phyloP scores from a whole-genome alignment of 2,329 filamentous ascomycete genomes.

The Aspergillus ibericus region DNA sequence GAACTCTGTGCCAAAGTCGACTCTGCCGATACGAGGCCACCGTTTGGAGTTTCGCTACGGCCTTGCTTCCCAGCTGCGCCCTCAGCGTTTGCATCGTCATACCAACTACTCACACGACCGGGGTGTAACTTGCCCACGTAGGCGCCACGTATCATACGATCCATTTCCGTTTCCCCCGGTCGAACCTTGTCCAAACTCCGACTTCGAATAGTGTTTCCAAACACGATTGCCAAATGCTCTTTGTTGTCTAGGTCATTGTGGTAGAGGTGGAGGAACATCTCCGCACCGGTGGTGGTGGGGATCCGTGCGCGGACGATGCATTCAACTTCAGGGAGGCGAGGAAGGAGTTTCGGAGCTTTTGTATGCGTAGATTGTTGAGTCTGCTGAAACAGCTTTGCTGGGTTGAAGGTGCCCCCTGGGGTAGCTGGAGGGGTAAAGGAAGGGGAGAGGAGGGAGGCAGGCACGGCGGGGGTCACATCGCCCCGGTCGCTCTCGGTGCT shows the following conservation, averaged over 20 bases:
- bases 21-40: slow-evolving; percentile 12
- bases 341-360: slow-evolving; percentile 70
- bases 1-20: slow-evolving; percentile 19
- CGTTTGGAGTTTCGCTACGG: neutral
- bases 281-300: slow-evolving; percentile 83
- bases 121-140: slow-evolving; percentile 87
- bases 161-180: slow-evolving; percentile 52
- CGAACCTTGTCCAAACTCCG: slow-evolving; percentile 55
- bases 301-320: slow-evolving; percentile 94
- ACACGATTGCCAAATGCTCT: slow-evolving; percentile 95
- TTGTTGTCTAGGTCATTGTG: slow-evolving; percentile 91
- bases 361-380: slow-evolving; percentile 33
- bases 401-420: slow-evolving; percentile 40
- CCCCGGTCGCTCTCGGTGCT: slow-evolving; percentile 26
- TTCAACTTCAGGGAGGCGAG: slow-evolving; percentile 77
- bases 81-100: slow-evolving; percentile 45
- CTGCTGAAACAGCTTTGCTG: slow-evolving; percentile 31
- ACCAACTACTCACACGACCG: slow-evolving; percentile 73
- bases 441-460: slow-evolving; percentile 56
- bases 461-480: slow-evolving; percentile 47
- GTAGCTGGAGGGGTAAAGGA: slow-evolving; percentile 51
- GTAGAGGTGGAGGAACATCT: slow-evolving; percentile 97
- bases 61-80: neutral
- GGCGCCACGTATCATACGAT: slow-evolving; percentile 87
- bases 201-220: slow-evolving; percentile 79